Percentiles rank a stretch among this genome's conserved stretches.
Conservation (phyloP, 495 filamentous ascomycete species). For the Penicillium samsonianum region DNA sequence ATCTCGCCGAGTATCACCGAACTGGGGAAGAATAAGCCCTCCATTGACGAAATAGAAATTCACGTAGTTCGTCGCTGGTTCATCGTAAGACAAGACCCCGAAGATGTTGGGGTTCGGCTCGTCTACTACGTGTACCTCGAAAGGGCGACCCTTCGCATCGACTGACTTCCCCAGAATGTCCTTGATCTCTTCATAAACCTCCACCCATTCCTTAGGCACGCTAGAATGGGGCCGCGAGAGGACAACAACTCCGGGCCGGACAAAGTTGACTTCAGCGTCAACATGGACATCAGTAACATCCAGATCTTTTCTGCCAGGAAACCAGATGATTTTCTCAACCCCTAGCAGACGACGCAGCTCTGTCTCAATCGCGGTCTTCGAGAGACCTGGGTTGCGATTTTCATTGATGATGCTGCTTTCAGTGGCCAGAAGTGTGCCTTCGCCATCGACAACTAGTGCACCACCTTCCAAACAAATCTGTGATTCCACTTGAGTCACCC, state of each 20-base stretch:
- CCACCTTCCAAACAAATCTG: slow-evolving; percentile 25
- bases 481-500: slow-evolving; percentile 17
- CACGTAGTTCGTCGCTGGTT: slow-evolving; percentile 27
- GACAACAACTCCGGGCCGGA: slow-evolving; percentile 25
- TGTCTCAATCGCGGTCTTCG: slow-evolving; percentile 17
- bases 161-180: slow-evolving; percentile 12
- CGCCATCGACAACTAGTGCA: slow-evolving; percentile 28
- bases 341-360: slow-evolving; percentile 25
- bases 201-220: slow-evolving; percentile 6
- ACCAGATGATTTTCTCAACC: slow-evolving; percentile 29
- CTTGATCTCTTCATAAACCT: slow-evolving; percentile 20
- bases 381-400: slow-evolving; percentile 24
- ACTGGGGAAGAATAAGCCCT: slow-evolving; percentile 25
- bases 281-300: slow-evolving; percentile 30
- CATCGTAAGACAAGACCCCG: slow-evolving; percentile 8
- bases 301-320: slow-evolving; percentile 20
- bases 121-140: slow-evolving; percentile 21
- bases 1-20: slow-evolving; percentile 24
- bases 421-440: slow-evolving; percentile 29
- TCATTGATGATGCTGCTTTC: slow-evolving; percentile 30
- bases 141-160: slow-evolving; percentile 23
- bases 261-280: slow-evolving; percentile 25
- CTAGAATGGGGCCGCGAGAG: slow-evolving; percentile 19
- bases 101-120: slow-evolving; percentile 19
- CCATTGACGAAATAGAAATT: slow-evolving; percentile 33